phyloP scores from a whole-genome alignment of 1,284 basidiomycete genomes.

The Papiliotrema terrestris region DNA sequence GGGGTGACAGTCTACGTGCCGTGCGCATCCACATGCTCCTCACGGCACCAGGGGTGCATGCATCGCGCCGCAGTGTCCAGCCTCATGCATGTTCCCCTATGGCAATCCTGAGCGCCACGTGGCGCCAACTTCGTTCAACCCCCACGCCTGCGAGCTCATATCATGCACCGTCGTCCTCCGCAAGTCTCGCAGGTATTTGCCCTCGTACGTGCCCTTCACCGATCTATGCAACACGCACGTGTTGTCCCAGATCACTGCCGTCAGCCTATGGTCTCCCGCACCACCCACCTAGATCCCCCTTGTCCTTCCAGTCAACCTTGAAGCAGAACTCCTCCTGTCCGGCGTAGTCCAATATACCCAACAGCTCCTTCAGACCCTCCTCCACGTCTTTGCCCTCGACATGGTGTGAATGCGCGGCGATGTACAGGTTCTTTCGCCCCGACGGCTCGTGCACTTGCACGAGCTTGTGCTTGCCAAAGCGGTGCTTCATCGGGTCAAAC shows the following conservation, averaged over 20 bases:
- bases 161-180: constrained; percentile 23
- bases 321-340: constrained; percentile 30
- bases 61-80: too few species aligned
- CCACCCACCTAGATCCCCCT: constrained; percentile 22
- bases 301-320: constrained; percentile 29
- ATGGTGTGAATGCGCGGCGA: constrained; percentile 32
- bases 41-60: too few species aligned
- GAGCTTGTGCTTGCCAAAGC: constrained; percentile 31
- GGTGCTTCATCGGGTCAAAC: constrained; percentile 20
- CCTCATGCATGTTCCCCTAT: too few species aligned
- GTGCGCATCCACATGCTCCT: too few species aligned
- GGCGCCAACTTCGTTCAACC: constrained; percentile 17
- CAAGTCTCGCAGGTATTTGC: constrained; percentile 20
- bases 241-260: constrained; percentile 21
- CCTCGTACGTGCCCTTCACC: constrained; percentile 9
- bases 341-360: constrained; percentile 30
- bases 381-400: constrained; percentile 28
- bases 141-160: constrained; percentile 19
- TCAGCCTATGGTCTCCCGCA: constrained; percentile 1
- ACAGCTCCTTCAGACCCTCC: constrained; percentile 29
- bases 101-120: constrained; percentile 18
- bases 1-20: too few species aligned
- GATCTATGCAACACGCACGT: constrained; percentile 18
- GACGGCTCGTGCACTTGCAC: constrained; percentile 27
- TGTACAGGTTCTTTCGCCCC: constrained; percentile 33